These are phyloP conservation scores for Ramularia collo-cygni DNA, from an alignment of 2,329 filamentous ascomycete species.

Conservation along the genomic window DNA sequence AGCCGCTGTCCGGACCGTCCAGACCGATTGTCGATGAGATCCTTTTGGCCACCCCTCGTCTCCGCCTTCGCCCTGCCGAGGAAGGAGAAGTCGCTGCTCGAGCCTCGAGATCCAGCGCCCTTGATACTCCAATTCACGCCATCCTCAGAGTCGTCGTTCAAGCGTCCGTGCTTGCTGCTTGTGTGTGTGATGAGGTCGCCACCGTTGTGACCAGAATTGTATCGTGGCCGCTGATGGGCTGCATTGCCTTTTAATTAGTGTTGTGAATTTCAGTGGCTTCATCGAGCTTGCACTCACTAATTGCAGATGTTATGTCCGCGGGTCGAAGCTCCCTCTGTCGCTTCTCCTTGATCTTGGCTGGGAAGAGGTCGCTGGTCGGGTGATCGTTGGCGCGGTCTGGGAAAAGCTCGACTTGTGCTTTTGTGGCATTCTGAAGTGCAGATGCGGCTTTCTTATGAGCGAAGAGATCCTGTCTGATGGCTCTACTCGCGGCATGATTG, in stretches of 20 bases:
- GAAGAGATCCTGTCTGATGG: constrained; percentile 37
- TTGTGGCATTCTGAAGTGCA: constrained; percentile 9
- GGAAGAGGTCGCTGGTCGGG: constrained; percentile 34
- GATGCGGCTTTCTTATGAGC: constrained; percentile 21
- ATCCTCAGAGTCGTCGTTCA: constrained; percentile 5
- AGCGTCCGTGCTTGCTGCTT: constrained; percentile 9
- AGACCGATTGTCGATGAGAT: constrained; percentile 9
- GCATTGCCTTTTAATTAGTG: constrained; percentile 12
- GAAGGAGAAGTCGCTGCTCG: constrained; percentile 23
- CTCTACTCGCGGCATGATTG: constrained; percentile 20
- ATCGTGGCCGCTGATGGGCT: constrained; percentile 4
- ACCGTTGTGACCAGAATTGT: constrained; percentile 15
- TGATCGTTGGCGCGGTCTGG: constrained; percentile 10
- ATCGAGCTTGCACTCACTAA: constrained; percentile 23
- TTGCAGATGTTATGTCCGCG: constrained; percentile 19
- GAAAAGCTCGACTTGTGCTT: constrained; percentile 18
- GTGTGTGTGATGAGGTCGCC: constrained; percentile 12
- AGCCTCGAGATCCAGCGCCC: constrained; percentile 19
- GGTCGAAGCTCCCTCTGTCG: constrained; percentile 33
- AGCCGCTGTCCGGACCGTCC: not conserved
- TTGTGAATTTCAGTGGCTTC: constrained; percentile 8
- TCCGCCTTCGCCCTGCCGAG: constrained; percentile 8
- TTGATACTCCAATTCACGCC: constrained; percentile 30
- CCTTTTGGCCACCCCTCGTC: constrained; percentile 9
- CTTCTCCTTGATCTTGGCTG: constrained; percentile 37